Base-by-base conservation (phyloP, 352 stramenopile species). In the Blastocystis hominis region DNA sequence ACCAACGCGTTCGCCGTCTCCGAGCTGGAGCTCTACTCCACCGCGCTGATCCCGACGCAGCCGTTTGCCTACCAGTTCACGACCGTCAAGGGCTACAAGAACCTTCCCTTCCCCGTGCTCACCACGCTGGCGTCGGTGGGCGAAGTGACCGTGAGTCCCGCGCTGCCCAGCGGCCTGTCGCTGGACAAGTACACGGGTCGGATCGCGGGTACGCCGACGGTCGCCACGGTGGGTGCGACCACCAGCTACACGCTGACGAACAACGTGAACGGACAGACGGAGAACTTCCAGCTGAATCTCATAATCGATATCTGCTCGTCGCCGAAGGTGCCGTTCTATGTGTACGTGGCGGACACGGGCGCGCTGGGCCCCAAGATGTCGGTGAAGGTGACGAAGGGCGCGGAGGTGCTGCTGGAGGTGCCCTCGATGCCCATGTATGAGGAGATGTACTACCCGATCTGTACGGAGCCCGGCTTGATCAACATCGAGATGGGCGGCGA, bases 361-460 rank as follows among this genome's bases (percentile, higher is more conserved):
- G 72, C 72, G 2, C 59, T 84, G 72, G 72, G 72, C 30, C 72
- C 72, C 1, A 63, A 84, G 72, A 36, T 84, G 50, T 53, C 17
- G 7, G 59, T 84, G 50, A 84, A 17, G 20, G 55, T 84, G 20
- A 44, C 36, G 3, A 36, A 44, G 13, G n/a, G 20, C 4, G 34
- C 3, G 9, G 24, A 63, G 0, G 34, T 54, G 36, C 55, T 84
- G 47, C 50, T 84, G 53, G 7, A n/a, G 20, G 72, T 84, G 3
- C 34, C 72, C 17, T 44, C 30, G 38, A 63, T 84, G 72, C 72
- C 72, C 10, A 24, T 84, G 15, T 53, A 84, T 20, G 72, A 68
- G 56, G 72, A 84, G 72, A 84, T 84, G 72, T 84, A 47, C 50
- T 84, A 61, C 24, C 72, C 72, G 15, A 30, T 84, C 9, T 84